Base-by-base conservation (phyloP, 805 yeast genomes). In the Ogataea saltuana region DNA sequence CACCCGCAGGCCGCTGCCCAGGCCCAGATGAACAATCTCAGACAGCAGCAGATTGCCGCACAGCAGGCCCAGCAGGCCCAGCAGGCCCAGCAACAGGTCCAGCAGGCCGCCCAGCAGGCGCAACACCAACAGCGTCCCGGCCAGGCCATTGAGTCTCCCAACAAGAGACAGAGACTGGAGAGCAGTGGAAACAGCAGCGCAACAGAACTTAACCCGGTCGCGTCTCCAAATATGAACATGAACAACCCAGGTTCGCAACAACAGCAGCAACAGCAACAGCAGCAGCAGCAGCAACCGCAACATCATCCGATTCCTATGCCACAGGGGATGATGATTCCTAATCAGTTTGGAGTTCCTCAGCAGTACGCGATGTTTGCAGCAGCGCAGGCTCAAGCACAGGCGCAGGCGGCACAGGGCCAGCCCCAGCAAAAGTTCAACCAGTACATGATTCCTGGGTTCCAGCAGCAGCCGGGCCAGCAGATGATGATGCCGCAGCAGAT, bases 281-380 rank as follows among this genome's bases (percentile, higher is more conserved):
- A 45, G 23, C 55, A 39, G 20, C 55, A 43, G 21, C 53, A 41
- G 20, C 51, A 46, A 37, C 44, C 38, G 23, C 55, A 45, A 12
- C 56, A 48, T 28, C 54, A 42, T 19, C 53, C 54, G 22, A 55
- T 51, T 42, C 53, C 50, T 31, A 49, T 55, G 46, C 60, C 63
- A 4, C 64, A 58, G 39, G 61, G 61, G 6, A 50, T 59, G 58
- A 58, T 60, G 59, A 45, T 58, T 10, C 59, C 60, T 10, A 49
- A 50, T 33, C 65, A 60, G 46, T 56, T 56, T 48, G 61, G 57
- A 9, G 53, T 51, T 31, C 62, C 63, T 9, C 63, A 58, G 35
- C 56, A 58, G 36, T 55, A 53, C 27, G 62, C 62, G 15, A 51
- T 58, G 55, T 53, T 50, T 45, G 58, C 60, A 5, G 59, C 56